Base-by-base conservation (phyloP, 2,329 filamentous ascomycete species). In the Emergomyces pasteurianus region DNA sequence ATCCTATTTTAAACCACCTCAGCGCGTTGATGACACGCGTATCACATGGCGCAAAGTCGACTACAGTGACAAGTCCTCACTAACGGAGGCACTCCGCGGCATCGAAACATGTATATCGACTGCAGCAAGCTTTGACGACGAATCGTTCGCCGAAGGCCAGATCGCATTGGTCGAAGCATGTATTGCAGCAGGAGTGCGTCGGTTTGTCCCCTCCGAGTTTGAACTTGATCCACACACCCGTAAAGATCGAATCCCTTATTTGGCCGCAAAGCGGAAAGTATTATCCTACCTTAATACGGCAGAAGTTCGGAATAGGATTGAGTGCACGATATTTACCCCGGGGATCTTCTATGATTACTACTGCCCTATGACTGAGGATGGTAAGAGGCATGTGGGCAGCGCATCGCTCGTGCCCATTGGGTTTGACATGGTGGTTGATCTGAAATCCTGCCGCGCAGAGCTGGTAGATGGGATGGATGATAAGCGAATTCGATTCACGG, bases 291-390 rank as follows among this genome's bases (percentile, higher is more conserved):
- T 58, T 34, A 21, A 36, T 18, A 50, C 43, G 2, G 28, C 31
- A 3, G 57, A 28, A 10, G 43, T 58, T 31, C 46, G 46, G 5
- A 28, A 50, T 26, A 50, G 28, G 31, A 49, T 58, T 10, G 31
- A 50, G 36, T 58, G 57, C 14, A 58, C 31, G 43, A 49, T 58
- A 49, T 58, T 58, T 34, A 50, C 57, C 2, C 57, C 43, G 31
- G 46, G 43, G n/a, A 38, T 58, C 43, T 58, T 58, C 23, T 49
- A 49, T 36, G 43, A 58, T 52, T 58, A 58, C 21, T 58, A 58
- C 57, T 49, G 31, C 3, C 57, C 46, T 4, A 43, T 49, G 57
- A 42, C n/a, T 21, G 47, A 38, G 43, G 43, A 58, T 43, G 43
- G 26, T 14, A 52, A 52, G 57, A 50, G 57, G 28, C 47, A 58